Evolutionary conservation across 345 rosid genomes (phyloP), one percentile per base, ranked within the genome.

Genomic region (Lenwebbia sp.): DNA sequence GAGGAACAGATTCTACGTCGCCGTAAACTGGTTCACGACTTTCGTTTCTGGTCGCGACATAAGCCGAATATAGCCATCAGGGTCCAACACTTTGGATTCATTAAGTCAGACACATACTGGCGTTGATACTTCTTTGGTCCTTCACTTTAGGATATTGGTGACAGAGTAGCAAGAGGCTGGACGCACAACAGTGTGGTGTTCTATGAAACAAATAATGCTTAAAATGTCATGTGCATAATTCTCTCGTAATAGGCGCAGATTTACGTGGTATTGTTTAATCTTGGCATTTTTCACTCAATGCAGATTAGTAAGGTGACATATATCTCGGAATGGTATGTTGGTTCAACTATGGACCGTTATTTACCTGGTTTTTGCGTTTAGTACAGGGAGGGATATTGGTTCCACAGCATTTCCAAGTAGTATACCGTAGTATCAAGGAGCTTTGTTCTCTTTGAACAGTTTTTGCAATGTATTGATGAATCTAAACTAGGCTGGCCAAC

Each of bases 1-100:
- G 99, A 93, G 99, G 90, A 96, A 97, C 89, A 92, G 96, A 78
- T 92, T 96, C 92, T 94, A 95, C 60, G 99, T 97, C 5, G 96
- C 98, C 0, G 92, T 95, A 86, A 97, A 95, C 88, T 97, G 99
- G 99, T 90, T 90, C 74, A 97, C 99, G 23, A 96, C 99, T 47
- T 88, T 96, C 41, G 94, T 95, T 83, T 97, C 96, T 62, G 98
- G 98, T 81, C 98, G 96, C 4, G 99, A 97, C 91, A 94, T 95
- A 85, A 96, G 98, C 92, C 89, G 94, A 78, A 93, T 94, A 90
- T 92, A 90, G 78, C 37, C 76, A 19, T 33, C 44, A 33, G 25
- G 47, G 47, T 70, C 47, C 78, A 33, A 33, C 44, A 15, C 56
- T 65, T 25, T 15, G 10, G 84, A 65, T 33, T 33, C 76, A 7